These are phyloP conservation scores for Lachnellula occidentalis DNA, from an alignment of 2,329 filamentous ascomycete genomes.

Conservation along the genomic window DNA sequence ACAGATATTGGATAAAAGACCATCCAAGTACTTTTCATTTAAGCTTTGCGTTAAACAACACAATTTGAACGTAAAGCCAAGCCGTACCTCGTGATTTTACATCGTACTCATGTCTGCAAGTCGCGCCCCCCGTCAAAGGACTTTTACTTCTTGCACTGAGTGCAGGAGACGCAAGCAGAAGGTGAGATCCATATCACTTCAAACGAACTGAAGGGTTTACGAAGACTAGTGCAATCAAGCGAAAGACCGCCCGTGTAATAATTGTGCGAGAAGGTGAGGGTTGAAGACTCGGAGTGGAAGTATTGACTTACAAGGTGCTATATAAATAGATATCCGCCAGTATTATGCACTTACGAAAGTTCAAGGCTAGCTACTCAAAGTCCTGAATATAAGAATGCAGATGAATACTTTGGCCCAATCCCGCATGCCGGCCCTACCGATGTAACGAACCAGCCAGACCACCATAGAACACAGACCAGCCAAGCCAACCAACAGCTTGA, in stretches of 20 bases:
- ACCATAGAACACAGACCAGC: not conserved
- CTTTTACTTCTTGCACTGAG: conserved; percentile 23
- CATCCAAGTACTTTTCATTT: not conserved
- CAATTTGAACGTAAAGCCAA: not conserved
- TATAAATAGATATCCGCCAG: conserved; percentile 15
- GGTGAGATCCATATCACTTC: conserved; percentile 3
- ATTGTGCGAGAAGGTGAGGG: conserved; percentile 14
- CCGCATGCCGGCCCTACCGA: conserved; percentile 7
- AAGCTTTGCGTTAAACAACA: not conserved
- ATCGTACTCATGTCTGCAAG: conserved; percentile 1
- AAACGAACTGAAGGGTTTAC: not conserved
- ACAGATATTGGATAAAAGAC: conserved; percentile 6
- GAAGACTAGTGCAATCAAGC: conserved; percentile 21
- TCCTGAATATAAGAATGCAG: not conserved
- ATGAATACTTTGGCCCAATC: conserved; percentile 12
- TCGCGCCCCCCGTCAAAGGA: conserved; percentile 15
- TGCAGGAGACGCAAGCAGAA: conserved; percentile 23
- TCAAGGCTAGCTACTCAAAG: conserved; percentile 11
- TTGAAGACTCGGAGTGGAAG: not conserved
- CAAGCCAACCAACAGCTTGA: not conserved
- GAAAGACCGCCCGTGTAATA: conserved; percentile 22
- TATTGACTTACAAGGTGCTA: not conserved
- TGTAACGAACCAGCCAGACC: conserved; percentile 5
- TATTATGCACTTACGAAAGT: conserved; percentile 18
- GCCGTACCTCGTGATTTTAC: not conserved